Evolutionary conservation across 139 green algal genomes (phyloP).

Genomic region (Closterium sp.): DNA sequence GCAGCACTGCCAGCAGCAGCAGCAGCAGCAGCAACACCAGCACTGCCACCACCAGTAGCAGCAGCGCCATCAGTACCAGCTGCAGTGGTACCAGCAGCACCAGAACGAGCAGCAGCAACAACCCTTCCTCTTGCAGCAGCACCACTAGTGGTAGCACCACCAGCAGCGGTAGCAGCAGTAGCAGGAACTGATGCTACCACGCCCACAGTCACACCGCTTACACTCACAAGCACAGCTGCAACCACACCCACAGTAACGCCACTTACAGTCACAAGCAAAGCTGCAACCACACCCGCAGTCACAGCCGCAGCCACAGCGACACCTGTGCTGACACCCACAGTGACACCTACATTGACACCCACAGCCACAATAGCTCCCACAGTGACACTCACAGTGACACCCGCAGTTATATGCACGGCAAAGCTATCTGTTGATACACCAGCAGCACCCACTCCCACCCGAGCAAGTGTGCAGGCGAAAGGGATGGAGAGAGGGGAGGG

Average conservation of each 20-base stretch:
- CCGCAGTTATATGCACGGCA: background rate
- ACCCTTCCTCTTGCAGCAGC: background rate
- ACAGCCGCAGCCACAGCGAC: too few species aligned
- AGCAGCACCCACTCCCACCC: too few species aligned
- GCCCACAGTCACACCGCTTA: too few species aligned
- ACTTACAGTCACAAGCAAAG: background rate
- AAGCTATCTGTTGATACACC: too few species aligned
- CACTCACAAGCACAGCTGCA: too few species aligned
- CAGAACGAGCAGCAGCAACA: background rate
- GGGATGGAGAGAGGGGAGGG: too few species aligned
- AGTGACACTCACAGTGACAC: background rate
- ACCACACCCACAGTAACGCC: background rate
- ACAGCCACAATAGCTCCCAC: background rate
- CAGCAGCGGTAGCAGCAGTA: background rate
- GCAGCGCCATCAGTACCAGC: background rate
- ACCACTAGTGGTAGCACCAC: background rate
- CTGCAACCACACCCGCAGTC: background rate
- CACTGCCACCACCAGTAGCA: background rate
- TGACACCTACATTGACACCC: too few species aligned
- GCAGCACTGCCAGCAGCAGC: background rate
- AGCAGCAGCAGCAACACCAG: too few species aligned
- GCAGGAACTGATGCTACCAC: background rate
- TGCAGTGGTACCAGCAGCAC: background rate
- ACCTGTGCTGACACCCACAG: too few species aligned
- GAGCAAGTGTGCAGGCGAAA: too few species aligned